Conservation (phyloP, 495 filamentous ascomycete species). For the Annulohypoxylon moriforme region DNA sequence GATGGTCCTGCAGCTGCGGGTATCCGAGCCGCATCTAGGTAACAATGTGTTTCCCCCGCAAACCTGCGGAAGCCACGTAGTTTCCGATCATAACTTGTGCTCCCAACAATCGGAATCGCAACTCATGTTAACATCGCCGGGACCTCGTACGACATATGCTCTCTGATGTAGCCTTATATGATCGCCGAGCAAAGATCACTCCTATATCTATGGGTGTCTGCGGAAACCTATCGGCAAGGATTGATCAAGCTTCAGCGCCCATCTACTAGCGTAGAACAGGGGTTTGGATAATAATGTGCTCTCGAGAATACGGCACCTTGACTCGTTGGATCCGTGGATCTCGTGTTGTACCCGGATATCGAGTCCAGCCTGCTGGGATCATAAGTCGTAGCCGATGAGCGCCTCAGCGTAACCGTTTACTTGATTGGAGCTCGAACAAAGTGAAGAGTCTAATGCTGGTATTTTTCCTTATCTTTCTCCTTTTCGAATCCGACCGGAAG, state of each 20-base stretch:
- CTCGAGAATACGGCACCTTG: neutral
- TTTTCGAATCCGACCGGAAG: constrained; percentile 1
- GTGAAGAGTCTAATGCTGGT: neutral
- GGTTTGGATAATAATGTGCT: neutral
- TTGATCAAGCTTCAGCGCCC: neutral
- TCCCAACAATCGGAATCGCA: neutral
- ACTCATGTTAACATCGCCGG: neutral
- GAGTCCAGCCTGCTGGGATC: constrained; percentile 1
- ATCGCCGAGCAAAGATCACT: neutral
- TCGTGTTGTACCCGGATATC: constrained; percentile 13
- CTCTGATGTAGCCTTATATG: neutral
- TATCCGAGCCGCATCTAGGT: constrained; percentile 4
- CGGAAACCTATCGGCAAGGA: neutral
- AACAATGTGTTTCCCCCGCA: neutral
- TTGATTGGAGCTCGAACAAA: constrained; percentile 21
- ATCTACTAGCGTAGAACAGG: neutral
- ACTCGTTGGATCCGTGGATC: constrained; percentile 6
- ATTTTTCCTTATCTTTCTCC: neutral
- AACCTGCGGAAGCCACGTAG: constrained; percentile 10
- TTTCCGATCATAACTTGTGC: neutral
- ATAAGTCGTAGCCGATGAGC: constrained; percentile 25
- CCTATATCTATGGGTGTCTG: neutral
- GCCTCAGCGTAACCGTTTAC: neutral
- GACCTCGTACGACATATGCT: neutral
- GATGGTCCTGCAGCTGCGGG: constrained; percentile 1